Conservation (phyloP, 2,329 filamentous ascomycete genomes). For the Epichloe sibirici region DNA sequence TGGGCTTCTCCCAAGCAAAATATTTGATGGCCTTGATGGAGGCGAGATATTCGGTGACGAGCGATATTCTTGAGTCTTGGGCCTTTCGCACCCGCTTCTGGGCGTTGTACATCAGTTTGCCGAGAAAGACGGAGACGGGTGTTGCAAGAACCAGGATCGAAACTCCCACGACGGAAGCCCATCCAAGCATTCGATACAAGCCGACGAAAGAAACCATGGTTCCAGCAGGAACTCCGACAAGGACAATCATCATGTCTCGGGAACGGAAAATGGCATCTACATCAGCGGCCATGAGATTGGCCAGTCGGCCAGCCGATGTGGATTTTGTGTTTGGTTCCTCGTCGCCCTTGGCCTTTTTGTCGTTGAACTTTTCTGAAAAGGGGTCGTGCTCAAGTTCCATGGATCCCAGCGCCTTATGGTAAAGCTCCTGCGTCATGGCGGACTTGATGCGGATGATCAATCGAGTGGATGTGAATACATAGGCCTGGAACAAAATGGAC, state of each 20-base stretch:
- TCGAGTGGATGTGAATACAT: slow-evolving; percentile 45
- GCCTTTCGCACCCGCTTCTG: slow-evolving; percentile 41
- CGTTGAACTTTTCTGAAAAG: slow-evolving; percentile 20
- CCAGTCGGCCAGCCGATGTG: slow-evolving; percentile 37
- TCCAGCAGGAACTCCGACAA: slow-evolving; percentile 33
- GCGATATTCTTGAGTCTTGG: slow-evolving; percentile 44
- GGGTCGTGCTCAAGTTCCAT: slow-evolving; percentile 46
- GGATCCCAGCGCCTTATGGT: slow-evolving; percentile 40
- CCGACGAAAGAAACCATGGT: slow-evolving; percentile 36
- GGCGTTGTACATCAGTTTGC: slow-evolving; percentile 34
- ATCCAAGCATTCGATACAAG: slow-evolving; percentile 43
- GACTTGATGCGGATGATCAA: slow-evolving; percentile 43
- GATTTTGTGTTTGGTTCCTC: slow-evolving; percentile 19
- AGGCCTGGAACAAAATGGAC: slow-evolving; percentile 42
- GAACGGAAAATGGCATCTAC: slow-evolving; percentile 41
- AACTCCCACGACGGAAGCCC: slow-evolving; percentile 41
- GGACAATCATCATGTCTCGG: slow-evolving; percentile 37
- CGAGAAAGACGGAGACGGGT: slow-evolving; percentile 38
- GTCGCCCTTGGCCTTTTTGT: slow-evolving; percentile 14
- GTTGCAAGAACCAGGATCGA: slow-evolving; percentile 32
- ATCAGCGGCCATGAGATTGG: slow-evolving; percentile 47
- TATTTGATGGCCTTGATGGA: slow-evolving; percentile 49
- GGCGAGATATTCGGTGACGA: slow-evolving; percentile 44
- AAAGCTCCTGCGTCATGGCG: slow-evolving; percentile 45
- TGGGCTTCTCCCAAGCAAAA: slow-evolving; percentile 46